A percentile compares a stretch with the other conserved stretches of the same genome.
phyloP scores from a whole-genome alignment of 495 filamentous ascomycete genomes.

The Glarea lozoyensis region DNA sequence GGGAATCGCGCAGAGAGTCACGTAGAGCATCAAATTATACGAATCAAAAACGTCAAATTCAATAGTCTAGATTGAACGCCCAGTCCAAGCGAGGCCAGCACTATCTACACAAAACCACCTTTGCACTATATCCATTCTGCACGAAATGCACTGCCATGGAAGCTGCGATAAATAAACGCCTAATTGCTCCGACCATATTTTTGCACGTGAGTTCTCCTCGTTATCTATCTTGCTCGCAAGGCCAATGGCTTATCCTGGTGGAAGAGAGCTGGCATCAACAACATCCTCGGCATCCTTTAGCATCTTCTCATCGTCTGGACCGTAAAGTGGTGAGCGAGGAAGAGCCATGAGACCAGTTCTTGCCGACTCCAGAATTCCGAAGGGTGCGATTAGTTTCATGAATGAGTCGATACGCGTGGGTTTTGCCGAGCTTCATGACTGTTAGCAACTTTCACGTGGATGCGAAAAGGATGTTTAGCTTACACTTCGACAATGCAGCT shows the following conservation, averaged over 20 bases:
- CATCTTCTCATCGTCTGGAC: constrained; percentile 53
- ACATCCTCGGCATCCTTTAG: constrained; percentile 84
- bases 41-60: too few relatives aligned
- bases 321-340: constrained; percentile 80
- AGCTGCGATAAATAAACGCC: constrained; percentile 9
- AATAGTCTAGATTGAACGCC: too few relatives aligned
- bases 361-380: constrained; percentile 92
- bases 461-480: constrained; percentile 28
- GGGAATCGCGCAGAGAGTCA: too few relatives aligned
- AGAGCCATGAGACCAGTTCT: constrained; percentile 94
- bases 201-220: constrained; percentile 12
- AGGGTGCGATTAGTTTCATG: constrained; percentile 91
- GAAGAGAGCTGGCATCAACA: constrained; percentile 86
- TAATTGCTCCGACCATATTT: constrained; percentile 8
- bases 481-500: constrained; percentile 98
- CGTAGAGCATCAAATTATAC: too few relatives aligned
- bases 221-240: too few relatives aligned
- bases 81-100: too few relatives aligned
- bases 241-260: constrained; percentile 84
- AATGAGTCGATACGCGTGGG: constrained; percentile 91
- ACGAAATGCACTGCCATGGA: too few relatives aligned
- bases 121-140: too few relatives aligned
- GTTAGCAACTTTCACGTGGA: constrained; percentile 1
- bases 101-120: too few relatives aligned
- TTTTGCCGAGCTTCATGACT: constrained; percentile 66